Conservation (phyloP, 306 rosid genomes). For the Inga oerstediana region DNA sequence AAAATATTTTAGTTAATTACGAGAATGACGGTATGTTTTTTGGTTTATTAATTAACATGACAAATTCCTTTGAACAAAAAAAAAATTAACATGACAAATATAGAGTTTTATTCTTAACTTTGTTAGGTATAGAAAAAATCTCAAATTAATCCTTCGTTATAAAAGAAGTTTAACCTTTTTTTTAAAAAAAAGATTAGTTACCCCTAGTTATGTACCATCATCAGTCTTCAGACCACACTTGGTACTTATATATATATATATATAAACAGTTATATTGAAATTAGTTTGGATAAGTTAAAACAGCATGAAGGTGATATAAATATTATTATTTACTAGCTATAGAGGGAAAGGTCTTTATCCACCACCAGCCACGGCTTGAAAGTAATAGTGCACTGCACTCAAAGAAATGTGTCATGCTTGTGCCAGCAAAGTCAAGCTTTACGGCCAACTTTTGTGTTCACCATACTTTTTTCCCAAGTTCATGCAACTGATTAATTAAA, state of each 20-base stretch:
- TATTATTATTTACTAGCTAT: not conserved
- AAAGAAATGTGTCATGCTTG: conserved; percentile 73
- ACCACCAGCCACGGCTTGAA: conserved; percentile 47
- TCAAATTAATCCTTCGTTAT: not conserved
- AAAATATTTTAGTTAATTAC: not conserved
- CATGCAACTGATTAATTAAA: conserved; percentile 46
- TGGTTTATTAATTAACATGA: not conserved
- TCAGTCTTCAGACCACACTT: not conserved
- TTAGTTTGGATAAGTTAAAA: not conserved
- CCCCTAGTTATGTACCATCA: not conserved
- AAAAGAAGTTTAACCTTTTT: not conserved
- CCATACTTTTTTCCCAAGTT: conserved; percentile 41
- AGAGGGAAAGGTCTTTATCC: conserved; percentile 40
- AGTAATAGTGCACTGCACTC: conserved; percentile 81
- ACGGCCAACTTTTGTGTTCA: conserved; percentile 73
- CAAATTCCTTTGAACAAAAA: not conserved
- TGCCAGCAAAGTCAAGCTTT: conserved; percentile 95
- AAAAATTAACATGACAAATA: not conserved
- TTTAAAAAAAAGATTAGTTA: not conserved
- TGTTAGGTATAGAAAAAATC: not conserved
- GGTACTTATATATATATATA: not conserved
- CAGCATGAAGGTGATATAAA: conserved; percentile 20
- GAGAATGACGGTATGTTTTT: not conserved
- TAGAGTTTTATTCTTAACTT: not conserved
- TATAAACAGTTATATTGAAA: not conserved